phyloP scores from a whole-genome alignment of 192 early-diverging fungal genomes.

The Funneliformis mosseae region DNA sequence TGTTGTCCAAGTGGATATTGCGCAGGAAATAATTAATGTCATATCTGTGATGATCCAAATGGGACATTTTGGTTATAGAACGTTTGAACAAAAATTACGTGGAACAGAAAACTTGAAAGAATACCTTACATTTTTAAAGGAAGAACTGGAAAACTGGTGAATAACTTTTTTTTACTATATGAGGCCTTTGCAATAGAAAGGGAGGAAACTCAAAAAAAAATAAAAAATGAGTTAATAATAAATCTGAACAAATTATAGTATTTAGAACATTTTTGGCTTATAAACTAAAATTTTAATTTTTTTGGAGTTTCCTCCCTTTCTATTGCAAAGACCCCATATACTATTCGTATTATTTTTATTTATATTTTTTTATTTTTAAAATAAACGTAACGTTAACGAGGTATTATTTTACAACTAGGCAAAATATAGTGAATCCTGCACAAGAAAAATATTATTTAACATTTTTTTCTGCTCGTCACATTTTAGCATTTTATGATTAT shows the following conservation, averaged over 20 bases:
- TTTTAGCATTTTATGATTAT: constrained; percentile 31
- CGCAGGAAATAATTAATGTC: constrained; percentile 23
- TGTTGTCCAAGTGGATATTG: constrained; percentile 33
- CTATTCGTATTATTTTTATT: too few relatives aligned
- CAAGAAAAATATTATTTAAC: constrained; percentile 34
- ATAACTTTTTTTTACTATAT: neutral
- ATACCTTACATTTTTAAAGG: constrained; percentile 2
- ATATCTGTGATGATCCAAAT: constrained; percentile 20
- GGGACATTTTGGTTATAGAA: constrained; percentile 34
- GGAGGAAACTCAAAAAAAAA: too few relatives aligned
- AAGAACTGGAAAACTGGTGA: constrained; percentile 25
- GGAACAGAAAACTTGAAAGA: neutral
- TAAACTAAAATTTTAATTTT: too few relatives aligned
- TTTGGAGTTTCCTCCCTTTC: too few relatives aligned
- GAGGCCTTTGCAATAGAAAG: too few relatives aligned
- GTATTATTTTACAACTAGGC: neutral
- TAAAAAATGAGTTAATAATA: too few relatives aligned
- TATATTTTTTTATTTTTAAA: neutral
- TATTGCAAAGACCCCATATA: too few relatives aligned
- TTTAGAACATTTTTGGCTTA: too few relatives aligned
- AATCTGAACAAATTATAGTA: too few relatives aligned
- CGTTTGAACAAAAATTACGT: neutral
- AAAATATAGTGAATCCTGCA: neutral
- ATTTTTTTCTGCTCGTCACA: constrained; percentile 29
- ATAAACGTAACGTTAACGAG: neutral